Evolutionary conservation across 768 basidiomycete genomes (phyloP).

Genomic region (Boletus rubroflammeus): DNA sequence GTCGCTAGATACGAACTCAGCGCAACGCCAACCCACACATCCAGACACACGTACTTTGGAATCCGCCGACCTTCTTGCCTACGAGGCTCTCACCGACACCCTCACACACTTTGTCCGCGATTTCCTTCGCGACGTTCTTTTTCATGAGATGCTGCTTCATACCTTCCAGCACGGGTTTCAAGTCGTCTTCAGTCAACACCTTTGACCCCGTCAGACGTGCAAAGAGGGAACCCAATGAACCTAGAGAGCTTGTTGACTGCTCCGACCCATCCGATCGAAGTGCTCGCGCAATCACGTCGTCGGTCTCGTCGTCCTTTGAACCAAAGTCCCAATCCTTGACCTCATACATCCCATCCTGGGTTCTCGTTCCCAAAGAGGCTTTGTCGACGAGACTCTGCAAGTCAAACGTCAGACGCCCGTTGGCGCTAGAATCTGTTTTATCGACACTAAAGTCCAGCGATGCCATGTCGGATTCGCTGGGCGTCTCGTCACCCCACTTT

Average conservation of each 20-base stretch:
- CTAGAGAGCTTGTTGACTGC: constrained; percentile 45
- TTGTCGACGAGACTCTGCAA: constrained; percentile 63
- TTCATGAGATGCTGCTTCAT: constrained; percentile 99
- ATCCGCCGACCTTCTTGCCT: constrained; percentile 87
- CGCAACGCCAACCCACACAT: not conserved
- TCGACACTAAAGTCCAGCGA: constrained; percentile 83
- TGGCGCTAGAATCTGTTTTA: constrained; percentile 38
- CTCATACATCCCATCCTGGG: constrained; percentile 68
- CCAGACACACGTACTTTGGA: constrained; percentile 62
- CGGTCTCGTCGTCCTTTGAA: constrained; percentile 40
- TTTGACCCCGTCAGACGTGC: constrained; percentile 84
- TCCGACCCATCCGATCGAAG: constrained; percentile 42
- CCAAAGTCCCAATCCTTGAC: constrained; percentile 84
- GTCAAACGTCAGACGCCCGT: constrained; percentile 40
- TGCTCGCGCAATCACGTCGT: constrained; percentile 57
- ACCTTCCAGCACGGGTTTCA: constrained; percentile 82
- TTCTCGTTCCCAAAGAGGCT: constrained; percentile 73
- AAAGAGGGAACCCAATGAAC: constrained; percentile 74
- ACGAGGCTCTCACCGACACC: constrained; percentile 86
- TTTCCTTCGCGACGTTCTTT: constrained; percentile 97
- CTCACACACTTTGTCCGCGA: constrained; percentile 92
- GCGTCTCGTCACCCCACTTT: constrained; percentile 87
- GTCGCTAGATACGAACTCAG: constrained; percentile 52
- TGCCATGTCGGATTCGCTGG: constrained; percentile 87
- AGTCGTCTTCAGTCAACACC: constrained; percentile 73